Evolutionary conservation across 164 flowering plant species (phyloP), one percentile per base, ranked within the genome.

Genomic region (Macadamia integrifolia): DNA sequence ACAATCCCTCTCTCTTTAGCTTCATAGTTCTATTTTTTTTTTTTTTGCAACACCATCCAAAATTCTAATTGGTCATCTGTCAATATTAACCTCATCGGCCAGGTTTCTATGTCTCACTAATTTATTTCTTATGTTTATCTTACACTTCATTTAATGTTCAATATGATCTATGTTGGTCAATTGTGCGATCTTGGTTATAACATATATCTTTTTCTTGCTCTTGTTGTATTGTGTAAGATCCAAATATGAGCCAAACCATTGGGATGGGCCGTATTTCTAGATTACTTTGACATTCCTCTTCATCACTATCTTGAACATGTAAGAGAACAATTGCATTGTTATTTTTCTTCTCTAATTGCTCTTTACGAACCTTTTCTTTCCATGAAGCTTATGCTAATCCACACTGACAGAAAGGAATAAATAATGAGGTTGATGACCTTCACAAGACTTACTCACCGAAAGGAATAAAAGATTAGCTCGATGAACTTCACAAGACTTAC

Each of bases 151-250:
- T 52, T 65, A 50, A 17, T 42, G 3, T 29, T 64, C 23, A 48
- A 3, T 49, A n/a, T 64, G 28, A 6, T 64, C 30, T 29, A 8
- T 46, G 32, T 50, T 14, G 18, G 59, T 29, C 43, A 49, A 65
- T 6, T 65, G 8, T 65, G 59, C 53, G 32, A 46, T 6, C 29
- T 63, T 0, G 75, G 69, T 6, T 11, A 50, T 28, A 58, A 60
- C 0, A 23, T 23, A 18, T 75, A 13, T 14, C 11, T 9, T 71
- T 68, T 58, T 70, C 55, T 63, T 13, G 11, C 23, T 23, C 0
- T 29, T 57, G 65, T 35, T 35, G 55, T 71, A 5, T 31, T 49
- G 67, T 67, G 48, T 56, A 62, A 60, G 78, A 71, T 67, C 56
- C 59, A 1, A 43, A 44, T 58, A 75, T 57, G 15, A 57, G 60